Percentiles rank a stretch among this genome's conserved stretches.
Evolutionary conservation across 2,329 filamentous ascomycete species (phyloP).

Genomic region (Trichoderma sp.): DNA sequence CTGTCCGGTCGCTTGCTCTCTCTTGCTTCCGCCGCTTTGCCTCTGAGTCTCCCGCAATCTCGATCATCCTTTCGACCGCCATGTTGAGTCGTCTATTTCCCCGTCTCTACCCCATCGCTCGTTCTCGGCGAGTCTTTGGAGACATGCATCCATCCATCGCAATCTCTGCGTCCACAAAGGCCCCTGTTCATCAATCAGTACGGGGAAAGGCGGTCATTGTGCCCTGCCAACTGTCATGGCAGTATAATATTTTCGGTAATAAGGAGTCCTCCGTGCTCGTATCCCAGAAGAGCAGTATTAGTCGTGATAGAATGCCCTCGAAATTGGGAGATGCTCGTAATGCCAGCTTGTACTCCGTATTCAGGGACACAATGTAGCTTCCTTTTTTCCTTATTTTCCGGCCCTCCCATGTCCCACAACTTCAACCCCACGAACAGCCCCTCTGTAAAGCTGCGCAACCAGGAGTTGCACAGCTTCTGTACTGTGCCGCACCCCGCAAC

Average conservation of each 20-base stretch:
- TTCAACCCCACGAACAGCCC: constrained; percentile 10
- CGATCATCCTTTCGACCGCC: constrained; percentile 4
- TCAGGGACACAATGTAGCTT: constrained; percentile 11
- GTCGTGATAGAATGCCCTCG: constrained; percentile 20
- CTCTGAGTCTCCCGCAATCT: constrained; percentile 21
- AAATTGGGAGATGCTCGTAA: constrained; percentile 11
- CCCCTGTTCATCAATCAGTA: constrained; percentile 11
- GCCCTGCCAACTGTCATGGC: neutral
- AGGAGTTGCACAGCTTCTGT: neutral
- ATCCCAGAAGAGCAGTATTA: neutral
- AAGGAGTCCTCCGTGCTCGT: constrained; percentile 18
- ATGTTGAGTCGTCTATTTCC: neutral
- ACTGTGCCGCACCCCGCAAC: neutral
- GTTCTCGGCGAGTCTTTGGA: constrained; percentile 16
- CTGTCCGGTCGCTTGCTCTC: neutral
- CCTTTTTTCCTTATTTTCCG: constrained; percentile 18
- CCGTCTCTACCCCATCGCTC: constrained; percentile 7
- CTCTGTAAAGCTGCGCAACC: neutral
- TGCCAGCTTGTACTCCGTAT: neutral
- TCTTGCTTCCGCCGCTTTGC: constrained; percentile 1
- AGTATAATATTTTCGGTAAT: neutral
- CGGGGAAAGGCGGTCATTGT: constrained; percentile 19
- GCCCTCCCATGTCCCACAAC: constrained; percentile 16
- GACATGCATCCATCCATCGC: constrained; percentile 17
- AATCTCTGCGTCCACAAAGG: constrained; percentile 13